Base-by-base conservation (phyloP, 768 basidiomycete species). In the Steccherinum ochraceum region DNA sequence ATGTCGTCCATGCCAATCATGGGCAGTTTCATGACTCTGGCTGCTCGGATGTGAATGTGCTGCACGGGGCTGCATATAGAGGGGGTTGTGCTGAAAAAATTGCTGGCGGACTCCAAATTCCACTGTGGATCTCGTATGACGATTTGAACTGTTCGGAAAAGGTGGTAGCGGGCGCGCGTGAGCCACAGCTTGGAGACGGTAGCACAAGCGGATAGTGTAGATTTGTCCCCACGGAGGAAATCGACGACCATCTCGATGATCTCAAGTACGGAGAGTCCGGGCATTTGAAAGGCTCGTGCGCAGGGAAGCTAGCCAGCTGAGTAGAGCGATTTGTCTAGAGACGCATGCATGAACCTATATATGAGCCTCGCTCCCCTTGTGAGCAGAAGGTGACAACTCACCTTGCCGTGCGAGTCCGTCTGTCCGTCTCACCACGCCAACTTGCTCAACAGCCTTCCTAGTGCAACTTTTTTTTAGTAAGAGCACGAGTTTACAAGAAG, bases 201-300 rank as follows among this genome's bases (percentile, higher is more conserved):
- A 5, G 41, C 12, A 20, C 49, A 50, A 3, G 40, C 41, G 3
- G 49, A 4, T 7, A 50, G 49, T 3, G 49, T 12, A 11, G 42
- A 4, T 26, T 50, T 50, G 49, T 50, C 49, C 11, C 27, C 49
- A 19, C 44, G 20, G 41, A 50, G 41, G 25, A 42, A 23, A 39
- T 50, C 49, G 26, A 50, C 24, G 40, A 50, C 25, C 43, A 50
- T 50, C 18, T 50, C 49, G 16, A 50, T 42, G 24, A 50, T 19
- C 26, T 50, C 49, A 5, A 41, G 49, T 4, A 45, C 12, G 30
- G 30, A 35, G 7, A 35, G 30, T n/a, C n/a, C n/a, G n/a, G n/a
- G n/a, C n/a, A n/a, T n/a, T n/a, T n/a, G n/a, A n/a, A n/a, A n/a
- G n/a, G n/a, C n/a, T n/a, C n/a, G n/a, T n/a, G n/a, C n/a, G n/a